phyloP scores from a whole-genome alignment of 257 asterid genomes.

The Solanum corneliomulleri region DNA sequence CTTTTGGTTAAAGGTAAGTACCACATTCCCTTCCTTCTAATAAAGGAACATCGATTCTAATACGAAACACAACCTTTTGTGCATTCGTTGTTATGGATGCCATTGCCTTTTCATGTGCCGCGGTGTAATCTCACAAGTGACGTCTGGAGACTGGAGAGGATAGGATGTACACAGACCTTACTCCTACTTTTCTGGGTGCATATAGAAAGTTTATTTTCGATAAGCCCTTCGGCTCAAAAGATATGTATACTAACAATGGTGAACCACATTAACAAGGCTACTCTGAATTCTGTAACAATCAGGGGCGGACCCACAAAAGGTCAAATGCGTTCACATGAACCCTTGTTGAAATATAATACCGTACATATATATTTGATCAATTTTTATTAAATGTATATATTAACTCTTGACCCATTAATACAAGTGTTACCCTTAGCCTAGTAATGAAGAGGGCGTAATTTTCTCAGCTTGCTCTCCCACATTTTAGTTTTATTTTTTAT shows the following conservation, averaged over 20 bases:
- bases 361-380: no score
- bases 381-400: no score
- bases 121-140: background rate
- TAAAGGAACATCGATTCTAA: background rate
- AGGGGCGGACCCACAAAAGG: no score
- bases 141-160: background rate
- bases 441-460: no score
- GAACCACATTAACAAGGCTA: background rate
- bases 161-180: background rate
- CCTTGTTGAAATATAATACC: no score
- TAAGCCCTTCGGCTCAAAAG: background rate
- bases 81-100: background rate
- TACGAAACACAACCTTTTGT: background rate
- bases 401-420: rapidly evolving
- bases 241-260: background rate
- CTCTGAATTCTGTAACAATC: background rate
- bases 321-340: no score
- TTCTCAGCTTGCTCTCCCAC: no score
- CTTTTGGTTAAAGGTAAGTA: background rate
- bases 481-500: no score
- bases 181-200: background rate
- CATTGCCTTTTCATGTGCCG: no score
- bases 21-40: background rate
- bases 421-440: no score
- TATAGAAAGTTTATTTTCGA: background rate